Percentiles rank a stretch among this genome's conserved stretches.
Conservation (phyloP, 352 stramenopile genomes). For the Phytophthora palmivora region DNA sequence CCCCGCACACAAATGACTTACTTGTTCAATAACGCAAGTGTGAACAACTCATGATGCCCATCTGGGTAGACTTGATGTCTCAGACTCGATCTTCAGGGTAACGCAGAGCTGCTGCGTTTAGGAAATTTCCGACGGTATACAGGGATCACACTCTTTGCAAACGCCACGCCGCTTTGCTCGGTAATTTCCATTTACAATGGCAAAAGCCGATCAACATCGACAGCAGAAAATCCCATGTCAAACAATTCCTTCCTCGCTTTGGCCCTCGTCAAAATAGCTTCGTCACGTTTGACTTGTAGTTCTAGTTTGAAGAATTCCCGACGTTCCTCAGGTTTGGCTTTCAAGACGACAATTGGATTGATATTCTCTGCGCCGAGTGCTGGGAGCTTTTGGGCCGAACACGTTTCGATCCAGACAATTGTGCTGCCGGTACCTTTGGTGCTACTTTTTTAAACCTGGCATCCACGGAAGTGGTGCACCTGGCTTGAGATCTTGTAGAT, state of each 20-base stretch:
- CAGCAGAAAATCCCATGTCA: constrained; percentile 38
- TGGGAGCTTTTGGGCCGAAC: not conserved
- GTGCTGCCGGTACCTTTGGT: not conserved
- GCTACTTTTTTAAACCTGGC: constrained; percentile 4
- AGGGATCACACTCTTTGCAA: not conserved
- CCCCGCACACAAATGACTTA: no score
- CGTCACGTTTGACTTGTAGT: constrained; percentile 44
- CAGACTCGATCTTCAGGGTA: no score
- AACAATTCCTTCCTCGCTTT: constrained; percentile 49
- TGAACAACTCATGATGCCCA: no score
- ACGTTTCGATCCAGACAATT: constrained; percentile 4
- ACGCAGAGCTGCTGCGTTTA: no score
- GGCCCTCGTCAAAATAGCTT: constrained; percentile 45
- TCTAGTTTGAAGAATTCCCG: constrained; percentile 52
- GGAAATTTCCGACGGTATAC: no score
- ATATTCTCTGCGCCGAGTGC: not conserved
- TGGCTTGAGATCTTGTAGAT: not conserved
- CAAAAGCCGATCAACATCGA: constrained; percentile 48
- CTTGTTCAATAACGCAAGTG: no score
- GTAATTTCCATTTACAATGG: constrained; percentile 26
- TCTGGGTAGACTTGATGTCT: no score
- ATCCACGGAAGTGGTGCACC: not conserved
- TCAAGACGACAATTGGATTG: constrained; percentile 3
- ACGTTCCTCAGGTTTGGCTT: constrained; percentile 32
- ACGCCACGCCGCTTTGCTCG: not conserved